Evolutionary conservation across 2,329 filamentous ascomycete species (phyloP).

Genomic region (Hyphodiscus sp.): DNA sequence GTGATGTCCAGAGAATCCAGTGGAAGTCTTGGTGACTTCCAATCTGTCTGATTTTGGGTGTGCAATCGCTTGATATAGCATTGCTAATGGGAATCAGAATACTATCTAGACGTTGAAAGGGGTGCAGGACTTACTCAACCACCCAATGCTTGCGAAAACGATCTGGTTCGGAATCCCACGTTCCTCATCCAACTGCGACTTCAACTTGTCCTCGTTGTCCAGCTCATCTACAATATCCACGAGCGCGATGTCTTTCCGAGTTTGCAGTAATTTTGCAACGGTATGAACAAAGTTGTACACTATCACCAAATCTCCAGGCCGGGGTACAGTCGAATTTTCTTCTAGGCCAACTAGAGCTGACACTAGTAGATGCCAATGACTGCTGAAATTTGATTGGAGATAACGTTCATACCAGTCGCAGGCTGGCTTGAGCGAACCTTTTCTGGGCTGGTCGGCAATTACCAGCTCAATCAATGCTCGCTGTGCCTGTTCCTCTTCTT

Average conservation of each 20-base stretch:
- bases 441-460: not conserved
- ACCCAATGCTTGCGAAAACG: slow-evolving; percentile 7
- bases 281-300: slow-evolving; percentile 3
- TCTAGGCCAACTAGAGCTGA: slow-evolving; percentile 1
- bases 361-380: slow-evolving; percentile 4
- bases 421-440: slow-evolving; percentile 2
- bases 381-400: slow-evolving; percentile 2
- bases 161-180: slow-evolving; percentile 6
- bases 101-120: not conserved
- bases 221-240: slow-evolving; percentile 4
- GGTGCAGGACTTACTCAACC: slow-evolving; percentile 2
- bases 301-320: slow-evolving; percentile 1
- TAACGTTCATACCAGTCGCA: slow-evolving; percentile 1
- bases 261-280: slow-evolving; percentile 1
- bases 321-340: not conserved
- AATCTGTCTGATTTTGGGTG: slow-evolving; percentile 4
- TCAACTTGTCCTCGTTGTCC: slow-evolving; percentile 3
- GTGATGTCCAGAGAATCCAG: not conserved
- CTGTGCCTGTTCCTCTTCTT: not conserved
- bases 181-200: slow-evolving; percentile 6
- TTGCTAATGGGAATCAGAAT: not conserved
- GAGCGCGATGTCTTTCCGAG: not conserved
- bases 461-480: not conserved
- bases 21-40: slow-evolving; percentile 5
- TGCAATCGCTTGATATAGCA: slow-evolving; percentile 1